Conservation (phyloP, 176 grass and related monocot species). For the barley (Hordeum vulgare) region MorexV3_pseudomolecules_assembly NC_058521.1:495242096-495242595, state of each 20-base stretch:
- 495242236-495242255: not conserved
- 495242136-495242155: not conserved
- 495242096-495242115: not conserved
- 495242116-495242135: not conserved
- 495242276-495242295: not conserved
- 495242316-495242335: not conserved
- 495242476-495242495: not conserved
- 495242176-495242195: no score
- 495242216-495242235: no score
- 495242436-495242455: not conserved
- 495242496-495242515: not conserved
- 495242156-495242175: not conserved
- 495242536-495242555: not conserved
- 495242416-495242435: not conserved
- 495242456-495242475: not conserved
- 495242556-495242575: not conserved
- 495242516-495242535: not conserved
- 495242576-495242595: not conserved
- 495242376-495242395: not conserved
- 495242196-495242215: no score
- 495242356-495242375: not conserved
- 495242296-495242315: not conserved
- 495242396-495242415: not conserved
- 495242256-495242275: not conserved
- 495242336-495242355: not conserved